Conservation (phyloP, 1,284 basidiomycete species). For the Malassezia dermatis region DNA sequence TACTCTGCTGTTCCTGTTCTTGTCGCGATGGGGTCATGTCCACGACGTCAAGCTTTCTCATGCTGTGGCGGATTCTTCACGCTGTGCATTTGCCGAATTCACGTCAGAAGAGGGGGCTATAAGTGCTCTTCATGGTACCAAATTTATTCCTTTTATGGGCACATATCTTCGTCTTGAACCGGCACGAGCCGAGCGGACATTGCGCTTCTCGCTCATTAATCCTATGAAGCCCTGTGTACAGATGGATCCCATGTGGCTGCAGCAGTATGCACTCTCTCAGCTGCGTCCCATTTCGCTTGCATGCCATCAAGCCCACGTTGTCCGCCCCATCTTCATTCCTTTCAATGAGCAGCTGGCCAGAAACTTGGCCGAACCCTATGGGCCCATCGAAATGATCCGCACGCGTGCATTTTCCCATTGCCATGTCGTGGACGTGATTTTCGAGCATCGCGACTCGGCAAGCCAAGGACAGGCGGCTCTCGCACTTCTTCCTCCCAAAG, state of each 20-base stretch:
- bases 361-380: neutral
- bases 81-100: constrained; percentile 3
- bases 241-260: neutral
- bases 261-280: neutral
- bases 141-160: neutral
- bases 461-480: neutral
- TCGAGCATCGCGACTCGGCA: neutral
- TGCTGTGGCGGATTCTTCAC: neutral
- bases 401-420: neutral
- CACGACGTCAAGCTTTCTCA: neutral
- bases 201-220: constrained; percentile 4
- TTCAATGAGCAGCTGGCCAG: neutral
- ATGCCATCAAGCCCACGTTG: neutral
- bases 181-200: neutral
- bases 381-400: neutral
- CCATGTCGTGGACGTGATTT: neutral
- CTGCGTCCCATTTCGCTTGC: neutral
- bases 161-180: neutral
- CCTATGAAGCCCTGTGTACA: neutral
- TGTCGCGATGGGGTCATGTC: neutral
- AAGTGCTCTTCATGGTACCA: neutral
- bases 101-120: neutral
- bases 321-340: neutral
- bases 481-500: neutral
- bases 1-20: neutral